Base-by-base conservation (phyloP, 257 asterid genomes). In the Penstemon barbatus region DNA sequence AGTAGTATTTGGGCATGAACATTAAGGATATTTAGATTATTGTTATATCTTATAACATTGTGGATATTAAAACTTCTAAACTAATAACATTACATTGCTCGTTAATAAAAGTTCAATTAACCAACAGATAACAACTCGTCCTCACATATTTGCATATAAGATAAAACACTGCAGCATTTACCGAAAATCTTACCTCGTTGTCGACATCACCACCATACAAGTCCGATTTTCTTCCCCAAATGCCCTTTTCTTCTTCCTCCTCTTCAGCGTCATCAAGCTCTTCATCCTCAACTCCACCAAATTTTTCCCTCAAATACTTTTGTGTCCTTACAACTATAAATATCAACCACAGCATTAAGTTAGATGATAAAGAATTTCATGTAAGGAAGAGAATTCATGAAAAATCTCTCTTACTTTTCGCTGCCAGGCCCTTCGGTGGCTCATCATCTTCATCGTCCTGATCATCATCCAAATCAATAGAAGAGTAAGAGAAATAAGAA, bases 271-370 rank as follows among this genome's bases (percentile, higher is more conserved):
- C 95, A 58, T 85, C 92, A 53, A 82, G 81, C 74, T 46, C 66
- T 85, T 81, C 92, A 74, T 88, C 97, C 48, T 88, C 96, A 62
- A 69, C 82, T 65, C 81, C 97, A n/a, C 96, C 99, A 77, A 78
- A 78, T 75, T 79, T 83, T 44, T 81, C 78, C 52, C 70, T 75
- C 75, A 90, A 49, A 74, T 65, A 81, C 74, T 82, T 90, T 56
- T 87, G 92, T 52, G 88, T 88, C 84, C 87, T 85, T 68, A 67
- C 68, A 75, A 93, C 99, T 93, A 74, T 4, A 57, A 43, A 70
- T 8, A 76, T 63, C 65, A 77, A 74, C 15, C 37, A 51, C 65
- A 67, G 3, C 52, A 70, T 62, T 63, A 50, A 46, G 5, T 73
- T 11, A 63, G 53, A 59, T 42, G 53, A 68, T 12, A 59, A 52